These are phyloP conservation scores for Alternaria tenuissima DNA, from an alignment of 2,329 filamentous ascomycete species.

Conservation along the genomic window DNA sequence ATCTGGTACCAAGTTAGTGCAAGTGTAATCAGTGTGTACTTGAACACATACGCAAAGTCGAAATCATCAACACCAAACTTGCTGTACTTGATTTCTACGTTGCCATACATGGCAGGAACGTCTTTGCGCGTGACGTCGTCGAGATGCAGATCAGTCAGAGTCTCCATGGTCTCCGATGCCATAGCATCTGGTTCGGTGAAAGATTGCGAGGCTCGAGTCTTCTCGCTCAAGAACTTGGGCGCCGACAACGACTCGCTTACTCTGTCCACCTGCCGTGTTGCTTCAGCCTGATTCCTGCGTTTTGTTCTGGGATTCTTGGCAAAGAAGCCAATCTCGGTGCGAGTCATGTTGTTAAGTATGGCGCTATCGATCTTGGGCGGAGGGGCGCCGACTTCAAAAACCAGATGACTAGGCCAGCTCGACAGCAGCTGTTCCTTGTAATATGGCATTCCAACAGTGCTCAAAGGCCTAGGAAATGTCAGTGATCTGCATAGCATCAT, in stretches of 20 bases:
- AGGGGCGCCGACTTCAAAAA: conserved; percentile 86
- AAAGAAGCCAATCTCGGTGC: conserved; percentile 78
- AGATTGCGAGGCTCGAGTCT: conserved; percentile 71
- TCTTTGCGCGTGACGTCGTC: conserved; percentile 78
- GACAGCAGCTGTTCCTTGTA: conserved; percentile 90
- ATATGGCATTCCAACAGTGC: conserved; percentile 87
- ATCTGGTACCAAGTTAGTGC: conserved; percentile 60
- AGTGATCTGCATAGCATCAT: conserved; percentile 2
- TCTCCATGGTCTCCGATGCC: conserved; percentile 66
- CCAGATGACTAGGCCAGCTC: conserved; percentile 83
- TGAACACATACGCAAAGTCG: conserved; percentile 78
- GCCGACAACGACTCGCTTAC: conserved; percentile 72
- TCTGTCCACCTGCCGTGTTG: conserved; percentile 70
- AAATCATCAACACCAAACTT: conserved; percentile 99
- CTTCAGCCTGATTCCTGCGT: conserved; percentile 83
- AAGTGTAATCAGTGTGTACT: background rate
- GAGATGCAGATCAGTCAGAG: conserved; percentile 73
- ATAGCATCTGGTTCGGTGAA: conserved; percentile 38
- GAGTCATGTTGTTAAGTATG: conserved; percentile 72
- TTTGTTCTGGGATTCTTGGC: conserved; percentile 77
- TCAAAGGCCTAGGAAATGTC: conserved; percentile 71
- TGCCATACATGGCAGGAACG: conserved; percentile 87
- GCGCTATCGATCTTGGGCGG: conserved; percentile 77
- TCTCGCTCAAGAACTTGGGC: conserved; percentile 95
- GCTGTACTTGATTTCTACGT: conserved; percentile 98